These are phyloP conservation scores for Ciborinia camelliae DNA, from an alignment of 2,329 filamentous ascomycete genomes.

Conservation along the genomic window DNA sequence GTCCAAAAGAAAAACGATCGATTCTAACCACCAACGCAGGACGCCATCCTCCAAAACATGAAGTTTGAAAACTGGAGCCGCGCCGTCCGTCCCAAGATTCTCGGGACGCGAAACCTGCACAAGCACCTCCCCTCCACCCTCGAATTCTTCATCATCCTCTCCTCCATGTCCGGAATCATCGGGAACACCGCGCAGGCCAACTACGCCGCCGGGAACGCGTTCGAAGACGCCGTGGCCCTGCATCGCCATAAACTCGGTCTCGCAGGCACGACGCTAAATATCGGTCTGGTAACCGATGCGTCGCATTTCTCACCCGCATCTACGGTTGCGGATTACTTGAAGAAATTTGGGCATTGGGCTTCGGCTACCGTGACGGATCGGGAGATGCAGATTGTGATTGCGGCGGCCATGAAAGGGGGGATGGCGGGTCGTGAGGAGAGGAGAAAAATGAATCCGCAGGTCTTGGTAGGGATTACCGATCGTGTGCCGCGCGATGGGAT, in stretches of 20 bases:
- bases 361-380: not conserved
- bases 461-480: not conserved
- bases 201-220: no score
- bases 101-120: conserved; percentile 54
- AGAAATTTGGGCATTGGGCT: not conserved
- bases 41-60: not conserved
- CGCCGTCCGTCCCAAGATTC: conserved; percentile 48
- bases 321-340: not conserved
- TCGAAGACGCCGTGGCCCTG: no score
- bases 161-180: no score
- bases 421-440: not conserved
- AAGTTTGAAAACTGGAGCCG: not conserved
- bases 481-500: not conserved
- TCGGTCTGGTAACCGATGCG: not conserved
- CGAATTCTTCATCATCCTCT: conserved; percentile 57
- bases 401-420: not conserved
- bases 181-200: no score
- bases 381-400: not conserved
- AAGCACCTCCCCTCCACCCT: conserved; percentile 35
- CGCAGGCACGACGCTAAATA: not conserved
- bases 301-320: not conserved
- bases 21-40: not conserved
- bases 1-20: not conserved
- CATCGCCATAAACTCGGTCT: no score
- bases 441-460: not conserved